Evolutionary conservation across 371 early-diverging fungal species (phyloP).

Genomic region (Funneliformis caledonium): DNA sequence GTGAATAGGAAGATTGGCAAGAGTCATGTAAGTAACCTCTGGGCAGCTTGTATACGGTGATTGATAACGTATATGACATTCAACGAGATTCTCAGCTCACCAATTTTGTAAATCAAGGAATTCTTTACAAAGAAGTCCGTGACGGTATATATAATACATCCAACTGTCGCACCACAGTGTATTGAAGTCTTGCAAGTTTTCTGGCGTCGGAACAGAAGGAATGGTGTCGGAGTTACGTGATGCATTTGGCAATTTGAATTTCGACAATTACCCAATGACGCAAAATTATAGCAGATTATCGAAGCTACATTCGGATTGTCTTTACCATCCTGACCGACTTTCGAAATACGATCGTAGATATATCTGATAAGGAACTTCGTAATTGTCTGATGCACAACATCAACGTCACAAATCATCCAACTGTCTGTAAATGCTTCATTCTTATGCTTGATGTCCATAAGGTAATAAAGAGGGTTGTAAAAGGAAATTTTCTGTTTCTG

Average conservation of each 20-base stretch:
- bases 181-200: slow-evolving; percentile 1
- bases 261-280: not conserved
- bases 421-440: not conserved
- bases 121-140: not conserved
- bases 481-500: not conserved
- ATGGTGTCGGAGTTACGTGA: slow-evolving; percentile 9
- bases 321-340: not conserved
- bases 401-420: not conserved
- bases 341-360: slow-evolving; percentile 23
- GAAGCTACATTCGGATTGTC: not conserved
- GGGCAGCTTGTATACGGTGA: slow-evolving; percentile 10
- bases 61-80: slow-evolving; percentile 22
- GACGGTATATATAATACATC: slow-evolving; percentile 15
- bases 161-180: slow-evolving; percentile 21
- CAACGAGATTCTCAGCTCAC: slow-evolving; percentile 11
- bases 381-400: not conserved
- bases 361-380: slow-evolving; percentile 6
- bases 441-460: not conserved
- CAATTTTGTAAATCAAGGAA: not conserved
- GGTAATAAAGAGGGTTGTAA: not conserved
- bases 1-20: not conserved
- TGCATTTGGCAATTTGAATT: slow-evolving; percentile 6
- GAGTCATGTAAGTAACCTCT: not conserved
- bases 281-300: not conserved
- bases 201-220: not conserved